Conservation (phyloP, 2,329 filamentous ascomycete genomes). For the Epicoccum sorghinum region DNA sequence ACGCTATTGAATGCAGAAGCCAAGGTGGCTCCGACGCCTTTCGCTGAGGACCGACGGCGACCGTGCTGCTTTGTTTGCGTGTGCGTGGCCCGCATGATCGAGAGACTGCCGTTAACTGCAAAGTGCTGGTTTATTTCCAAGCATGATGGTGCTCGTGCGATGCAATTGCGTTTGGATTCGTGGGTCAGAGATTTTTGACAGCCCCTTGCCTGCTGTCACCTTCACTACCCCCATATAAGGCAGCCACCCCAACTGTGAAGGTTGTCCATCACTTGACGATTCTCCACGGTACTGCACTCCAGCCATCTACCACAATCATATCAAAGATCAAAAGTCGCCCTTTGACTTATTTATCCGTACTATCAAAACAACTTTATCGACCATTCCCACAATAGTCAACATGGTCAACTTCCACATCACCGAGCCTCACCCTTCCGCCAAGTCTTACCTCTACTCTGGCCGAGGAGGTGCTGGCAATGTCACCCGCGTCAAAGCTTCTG, state of each 20-base stretch:
- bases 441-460: constrained; percentile 59
- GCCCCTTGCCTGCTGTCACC: constrained; percentile 21
- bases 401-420: constrained; percentile 60
- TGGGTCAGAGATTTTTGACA: constrained; percentile 34
- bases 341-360: constrained; percentile 17
- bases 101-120: constrained; percentile 51
- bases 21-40: constrained; percentile 24
- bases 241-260: constrained; percentile 1
- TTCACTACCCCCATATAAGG: constrained; percentile 13
- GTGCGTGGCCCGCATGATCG: constrained; percentile 42
- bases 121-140: constrained; percentile 40
- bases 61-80: constrained; percentile 29
- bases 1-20: constrained; percentile 37
- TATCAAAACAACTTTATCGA: constrained; percentile 17
- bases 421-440: constrained; percentile 67
- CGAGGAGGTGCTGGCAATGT: constrained; percentile 66
- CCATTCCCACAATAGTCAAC: constrained; percentile 28
- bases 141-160: constrained; percentile 28
- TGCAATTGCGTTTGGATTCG: constrained; percentile 33
- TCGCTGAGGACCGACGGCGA: constrained; percentile 20
- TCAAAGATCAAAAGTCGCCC: constrained; percentile 13
- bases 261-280: constrained; percentile 15
- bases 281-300: constrained; percentile 15
- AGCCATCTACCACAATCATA: constrained; percentile 20
- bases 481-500: constrained; percentile 60